Base-by-base conservation (phyloP, 495 filamentous ascomycete species). In the Amphirosellinia nigrospora region DNA sequence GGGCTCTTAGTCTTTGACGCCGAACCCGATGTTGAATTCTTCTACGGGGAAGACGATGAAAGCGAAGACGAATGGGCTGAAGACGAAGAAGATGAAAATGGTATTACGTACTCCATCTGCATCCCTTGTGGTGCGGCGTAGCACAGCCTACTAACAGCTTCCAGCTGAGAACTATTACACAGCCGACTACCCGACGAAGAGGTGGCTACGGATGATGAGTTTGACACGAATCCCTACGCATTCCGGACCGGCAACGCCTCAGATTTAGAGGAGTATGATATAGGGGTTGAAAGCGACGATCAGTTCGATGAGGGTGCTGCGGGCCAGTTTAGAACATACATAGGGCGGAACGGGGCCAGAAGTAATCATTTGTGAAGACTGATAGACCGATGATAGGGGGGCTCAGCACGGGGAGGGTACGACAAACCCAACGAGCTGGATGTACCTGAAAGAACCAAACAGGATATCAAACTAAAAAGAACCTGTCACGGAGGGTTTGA, bases 21-120 rank as follows among this genome's bases (percentile, higher is more conserved):
- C 7, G 84, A 86, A 60, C 80, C 80, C 2, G 85, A 88, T n/a
- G 77, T 79, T 13, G 82, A 86, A 32, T 83, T 82, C 62, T 88
- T 88, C 66, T 87, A 83, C 60, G 82, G 83, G 3, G 76, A 79
- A 7, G 80, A 81, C 21, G 73, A 71, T 3, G 84, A 86, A 21
- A 82, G 80, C 52, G 81, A 83, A 15, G 80, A 82, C 8, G 83
- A 86, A 10, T 81, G 79, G 56, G 75, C 76, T 0, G 84, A 86
- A 45, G 84, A 86, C 56, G 85, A 87, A n/a, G 85, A 87, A 48
- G 85, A 88, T 52, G 84, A 86, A 64, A 87, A 87, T 67, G 85
- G 86, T 86, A 74, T 68, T 78, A 68, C 9, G 19, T 50, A 48
- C 63, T 21, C 11, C n/a, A 66, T 46, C 11, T 48, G n/a, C 16